Evolutionary conservation across 306 rosid genomes (phyloP).

Genomic region (Albizia julibrissin): DNA sequence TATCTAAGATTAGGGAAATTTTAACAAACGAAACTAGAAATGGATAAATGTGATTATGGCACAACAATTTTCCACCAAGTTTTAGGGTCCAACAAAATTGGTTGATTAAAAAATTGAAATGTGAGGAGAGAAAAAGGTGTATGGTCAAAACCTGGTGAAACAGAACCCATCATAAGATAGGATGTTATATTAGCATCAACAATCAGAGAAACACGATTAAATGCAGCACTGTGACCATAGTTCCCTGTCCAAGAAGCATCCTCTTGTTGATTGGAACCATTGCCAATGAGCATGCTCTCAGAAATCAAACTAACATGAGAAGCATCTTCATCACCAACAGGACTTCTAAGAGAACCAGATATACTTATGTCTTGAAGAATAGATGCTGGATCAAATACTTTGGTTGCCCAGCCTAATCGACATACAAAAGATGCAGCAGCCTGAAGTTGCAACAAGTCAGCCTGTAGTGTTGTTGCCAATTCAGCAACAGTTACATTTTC

Average conservation of each 20-base stretch:
- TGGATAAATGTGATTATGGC: background rate
- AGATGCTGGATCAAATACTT: constrained; percentile 85
- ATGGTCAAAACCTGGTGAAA: constrained; percentile 77
- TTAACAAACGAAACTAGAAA: background rate
- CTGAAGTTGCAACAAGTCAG: constrained; percentile 88
- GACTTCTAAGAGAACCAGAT: constrained; percentile 69
- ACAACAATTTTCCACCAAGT: background rate
- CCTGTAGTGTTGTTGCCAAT: constrained; percentile 92
- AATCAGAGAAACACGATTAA: constrained; percentile 83
- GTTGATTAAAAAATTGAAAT: background rate
- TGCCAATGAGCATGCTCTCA: constrained; percentile 56
- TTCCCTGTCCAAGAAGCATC: constrained; percentile 62
- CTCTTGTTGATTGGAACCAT: constrained; percentile 62
- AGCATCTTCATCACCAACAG: constrained; percentile 64
- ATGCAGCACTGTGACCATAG: constrained; percentile 51
- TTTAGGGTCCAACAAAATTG: background rate
- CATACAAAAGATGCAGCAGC: constrained; percentile 99
- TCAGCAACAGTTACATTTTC: constrained; percentile 97
- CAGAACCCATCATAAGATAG: constrained; percentile 99
- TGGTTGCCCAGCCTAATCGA: constrained; percentile 97
- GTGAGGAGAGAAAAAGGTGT: background rate
- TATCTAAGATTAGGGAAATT: background rate
- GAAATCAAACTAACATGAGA: constrained; percentile 56
- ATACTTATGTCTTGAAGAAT: constrained; percentile 73
- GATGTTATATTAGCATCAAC: constrained; percentile 99